Conservation (phyloP, 2,329 filamentous ascomycete species). For the Neonectria hederae region DNA sequence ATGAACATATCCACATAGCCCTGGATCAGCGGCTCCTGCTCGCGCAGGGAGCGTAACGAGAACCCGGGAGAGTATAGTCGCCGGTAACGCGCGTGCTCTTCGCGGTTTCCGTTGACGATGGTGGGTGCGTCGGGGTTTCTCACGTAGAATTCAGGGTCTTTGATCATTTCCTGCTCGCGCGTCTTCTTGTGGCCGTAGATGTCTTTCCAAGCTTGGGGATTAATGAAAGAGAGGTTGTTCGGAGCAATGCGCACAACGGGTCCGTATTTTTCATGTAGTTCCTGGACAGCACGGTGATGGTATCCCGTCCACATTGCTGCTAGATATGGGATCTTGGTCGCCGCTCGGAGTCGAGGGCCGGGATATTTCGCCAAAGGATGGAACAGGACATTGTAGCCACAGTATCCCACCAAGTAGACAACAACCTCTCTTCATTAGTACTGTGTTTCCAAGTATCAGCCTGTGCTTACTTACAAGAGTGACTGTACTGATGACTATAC, state of each 20-base stretch:
- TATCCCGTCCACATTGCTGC: conserved; percentile 6
- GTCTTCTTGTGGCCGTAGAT: conserved; percentile 24
- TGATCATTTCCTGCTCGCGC: conserved; percentile 17
- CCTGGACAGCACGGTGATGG: conserved; percentile 12
- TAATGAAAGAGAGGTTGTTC: conserved; percentile 22
- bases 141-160: conserved; percentile 11
- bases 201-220: conserved; percentile 24
- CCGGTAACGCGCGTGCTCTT: conserved; percentile 24
- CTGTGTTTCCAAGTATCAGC: neutral
- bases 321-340: conserved; percentile 17
- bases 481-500: conserved; percentile 1
- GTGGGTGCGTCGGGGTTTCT: conserved; percentile 18
- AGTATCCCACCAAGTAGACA: neutral
- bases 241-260: conserved; percentile 24
- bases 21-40: conserved; percentile 21
- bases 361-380: conserved; percentile 23
- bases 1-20: conserved; percentile 20
- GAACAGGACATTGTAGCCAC: conserved; percentile 17
- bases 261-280: conserved; percentile 22
- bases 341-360: conserved; percentile 7
- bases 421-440: conserved; percentile 6
- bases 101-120: conserved; percentile 18
- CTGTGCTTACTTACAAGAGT: conserved; percentile 7
- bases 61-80: conserved; percentile 22
- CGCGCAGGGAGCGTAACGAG: conserved; percentile 16